Evolutionary conservation across 2,329 filamentous ascomycete species (phyloP).

Genomic region (Elsinoe batatas): DNA sequence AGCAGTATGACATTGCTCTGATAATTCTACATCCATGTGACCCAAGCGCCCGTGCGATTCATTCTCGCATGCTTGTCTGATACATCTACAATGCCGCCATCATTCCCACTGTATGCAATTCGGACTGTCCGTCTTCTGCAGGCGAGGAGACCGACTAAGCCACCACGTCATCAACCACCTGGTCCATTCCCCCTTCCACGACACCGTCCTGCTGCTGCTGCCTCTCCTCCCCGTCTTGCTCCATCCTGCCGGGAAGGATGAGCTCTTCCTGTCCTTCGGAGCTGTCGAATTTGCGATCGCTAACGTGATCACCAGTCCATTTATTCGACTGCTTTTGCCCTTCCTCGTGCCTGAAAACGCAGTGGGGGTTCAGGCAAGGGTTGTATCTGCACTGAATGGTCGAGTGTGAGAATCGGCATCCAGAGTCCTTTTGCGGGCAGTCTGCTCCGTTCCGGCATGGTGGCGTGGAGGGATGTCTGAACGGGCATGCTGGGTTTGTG

Average conservation of each 20-base stretch:
- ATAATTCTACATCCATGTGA: not conserved
- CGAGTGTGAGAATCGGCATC: slow-evolving; percentile 85
- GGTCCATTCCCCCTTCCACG: not conserved
- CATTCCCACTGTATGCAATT: not conserved
- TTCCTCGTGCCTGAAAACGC: slow-evolving; percentile 80
- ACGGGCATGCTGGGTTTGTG: slow-evolving; percentile 76
- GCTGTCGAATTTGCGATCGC: slow-evolving; percentile 13
- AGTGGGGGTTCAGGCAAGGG: slow-evolving; percentile 81
- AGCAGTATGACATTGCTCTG: not conserved
- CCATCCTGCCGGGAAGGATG: slow-evolving; percentile 24
- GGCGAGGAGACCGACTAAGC: slow-evolving; percentile 1
- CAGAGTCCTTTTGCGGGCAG: slow-evolving; percentile 47
- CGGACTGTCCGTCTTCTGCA: not conserved
- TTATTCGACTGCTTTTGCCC: slow-evolving; percentile 76
- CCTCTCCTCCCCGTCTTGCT: slow-evolving; percentile 8
- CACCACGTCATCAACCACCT: slow-evolving; percentile 6
- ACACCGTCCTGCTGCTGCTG: not conserved
- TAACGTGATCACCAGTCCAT: slow-evolving; percentile 54
- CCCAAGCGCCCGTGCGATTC: not conserved
- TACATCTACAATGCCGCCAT: not conserved
- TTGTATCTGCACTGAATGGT: slow-evolving; percentile 80
- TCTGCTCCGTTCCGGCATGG: slow-evolving; percentile 85
- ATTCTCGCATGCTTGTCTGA: not conserved
- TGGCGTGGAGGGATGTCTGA: slow-evolving; percentile 79
- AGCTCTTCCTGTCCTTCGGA: slow-evolving; percentile 25